These are phyloP conservation scores for Ilyonectria mors-panacis DNA, from an alignment of 2,329 filamentous ascomycete species.

Conservation along the genomic window DNA sequence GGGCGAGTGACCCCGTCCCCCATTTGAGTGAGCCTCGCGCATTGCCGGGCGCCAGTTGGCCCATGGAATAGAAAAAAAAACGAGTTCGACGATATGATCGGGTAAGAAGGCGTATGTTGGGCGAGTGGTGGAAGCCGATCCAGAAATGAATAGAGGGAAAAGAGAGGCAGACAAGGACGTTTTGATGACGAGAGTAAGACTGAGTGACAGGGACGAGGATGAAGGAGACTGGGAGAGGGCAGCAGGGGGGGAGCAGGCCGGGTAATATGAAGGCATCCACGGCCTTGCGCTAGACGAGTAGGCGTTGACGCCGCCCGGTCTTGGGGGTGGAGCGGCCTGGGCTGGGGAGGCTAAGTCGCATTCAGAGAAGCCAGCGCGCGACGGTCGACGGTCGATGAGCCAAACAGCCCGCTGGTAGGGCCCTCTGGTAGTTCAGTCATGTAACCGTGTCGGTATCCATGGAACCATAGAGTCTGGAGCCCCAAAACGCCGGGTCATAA, in stretches of 20 bases:
- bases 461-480: background rate
- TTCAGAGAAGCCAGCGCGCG: constrained; percentile 30
- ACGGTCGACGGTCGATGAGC: constrained; percentile 20
- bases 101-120: background rate
- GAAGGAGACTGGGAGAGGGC: constrained; percentile 21
- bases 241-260: constrained; percentile 41
- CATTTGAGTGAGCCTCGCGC: constrained; percentile 44
- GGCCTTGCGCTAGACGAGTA: constrained; percentile 47
- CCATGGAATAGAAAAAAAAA: constrained; percentile 35
- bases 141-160: background rate
- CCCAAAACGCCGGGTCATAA: background rate
- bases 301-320: constrained; percentile 48
- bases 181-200: constrained; percentile 15
- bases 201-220: constrained; percentile 13
- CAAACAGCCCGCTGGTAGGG: background rate
- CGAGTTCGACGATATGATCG: background rate
- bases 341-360: constrained; percentile 34
- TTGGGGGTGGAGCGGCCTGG: constrained; percentile 43
- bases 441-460: background rate
- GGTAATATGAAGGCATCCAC: constrained; percentile 50
- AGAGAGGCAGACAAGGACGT: background rate
- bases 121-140: background rate
- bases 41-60: constrained; percentile 39
- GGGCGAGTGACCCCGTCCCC: constrained; percentile 37
- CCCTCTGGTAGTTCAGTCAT: background rate